Evolutionary conservation across 2,329 filamentous ascomycete genomes (phyloP), one percentile per base, ranked within the genome.

Genomic region (Seiridium cupressi): DNA sequence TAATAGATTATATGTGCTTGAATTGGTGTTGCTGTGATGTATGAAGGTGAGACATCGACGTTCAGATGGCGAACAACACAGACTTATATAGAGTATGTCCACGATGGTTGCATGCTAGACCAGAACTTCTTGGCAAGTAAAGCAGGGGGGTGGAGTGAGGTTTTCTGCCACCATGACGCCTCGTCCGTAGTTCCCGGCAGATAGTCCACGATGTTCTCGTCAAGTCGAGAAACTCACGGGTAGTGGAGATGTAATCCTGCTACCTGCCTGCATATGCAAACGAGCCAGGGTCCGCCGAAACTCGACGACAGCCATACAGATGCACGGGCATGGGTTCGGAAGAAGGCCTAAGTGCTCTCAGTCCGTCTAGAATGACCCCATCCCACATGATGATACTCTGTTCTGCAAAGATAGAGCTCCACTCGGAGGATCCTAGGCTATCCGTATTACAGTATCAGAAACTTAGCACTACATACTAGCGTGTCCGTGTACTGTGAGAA

Each of bases 361-460:
- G 63, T 64, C 59, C 59, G 57, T 62, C 60, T 60, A 34, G 47
- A 63, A 57, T 59, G 59, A 60, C 47, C 60, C 58, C 59, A 60
- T 61, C 61, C 60, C 58, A 64, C 60, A 47, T 62, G n/a, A 53
- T 18, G 49, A n/a, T 53, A 32, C 49, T 35, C 35, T 40, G 11
- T 55, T 42, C 4, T 44, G 34, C 35, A 38, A 10, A 36, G n/a
- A 34, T 35, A 47, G 44, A 36, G 32, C 13, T 31, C 18, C 54
- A 57, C 42, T 55, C 38, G 54, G 54, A 8, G 26, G 26, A 36
- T 36, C 31, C 48, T 36, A 11, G 38, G 34, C 32, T 8, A 9
- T 26, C 18, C 18, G 18, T 26, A 26, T 26, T 26, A 26, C 18
- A 26, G 18, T 26, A 26, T 26, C 18, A 26, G 18, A 4, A 10